phyloP scores from a whole-genome alignment of 2,329 filamentous ascomycete species.

The Colletotrichum chrysophilum region DNA sequence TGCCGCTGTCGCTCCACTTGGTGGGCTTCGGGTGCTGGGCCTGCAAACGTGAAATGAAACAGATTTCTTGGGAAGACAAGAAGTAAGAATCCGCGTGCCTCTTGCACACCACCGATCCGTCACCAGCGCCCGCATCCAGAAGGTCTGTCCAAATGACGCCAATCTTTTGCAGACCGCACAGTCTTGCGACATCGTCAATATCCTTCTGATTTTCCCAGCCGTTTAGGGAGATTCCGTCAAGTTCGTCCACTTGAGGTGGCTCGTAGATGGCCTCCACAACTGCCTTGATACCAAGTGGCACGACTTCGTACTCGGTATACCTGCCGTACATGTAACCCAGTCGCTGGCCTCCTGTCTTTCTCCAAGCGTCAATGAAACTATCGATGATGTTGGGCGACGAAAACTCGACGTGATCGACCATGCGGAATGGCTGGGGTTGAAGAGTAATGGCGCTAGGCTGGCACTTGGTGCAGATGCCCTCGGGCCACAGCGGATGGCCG shows the following conservation, averaged over 20 bases:
- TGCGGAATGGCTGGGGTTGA: slow-evolving; percentile 91
- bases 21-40: slow-evolving; percentile 87
- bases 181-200: slow-evolving; percentile 77
- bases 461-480: slow-evolving; percentile 97
- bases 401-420: slow-evolving; percentile 99
- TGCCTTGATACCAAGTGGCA: slow-evolving; percentile 92
- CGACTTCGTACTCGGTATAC: slow-evolving; percentile 89
- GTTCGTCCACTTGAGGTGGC: slow-evolving; percentile 86
- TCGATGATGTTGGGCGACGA: slow-evolving; percentile 85
- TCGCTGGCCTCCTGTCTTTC: slow-evolving; percentile 82
- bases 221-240: slow-evolving; percentile 84
- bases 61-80: slow-evolving; percentile 89
- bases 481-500: slow-evolving; percentile 91
- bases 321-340: slow-evolving; percentile 90
- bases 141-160: slow-evolving; percentile 97
- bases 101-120: slow-evolving; percentile 92
- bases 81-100: slow-evolving; percentile 95
- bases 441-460: slow-evolving; percentile 96
- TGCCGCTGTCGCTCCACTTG: slow-evolving; percentile 96
- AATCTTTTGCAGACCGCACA: slow-evolving; percentile 86
- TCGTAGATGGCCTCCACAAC: slow-evolving; percentile 98
- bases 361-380: slow-evolving; percentile 90
- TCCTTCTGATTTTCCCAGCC: slow-evolving; percentile 86
- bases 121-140: slow-evolving; percentile 77
- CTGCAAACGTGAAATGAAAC: slow-evolving; percentile 87